phyloP scores from a whole-genome alignment of 108 stramenopile species.

The Cyclotella baltica region DNA sequence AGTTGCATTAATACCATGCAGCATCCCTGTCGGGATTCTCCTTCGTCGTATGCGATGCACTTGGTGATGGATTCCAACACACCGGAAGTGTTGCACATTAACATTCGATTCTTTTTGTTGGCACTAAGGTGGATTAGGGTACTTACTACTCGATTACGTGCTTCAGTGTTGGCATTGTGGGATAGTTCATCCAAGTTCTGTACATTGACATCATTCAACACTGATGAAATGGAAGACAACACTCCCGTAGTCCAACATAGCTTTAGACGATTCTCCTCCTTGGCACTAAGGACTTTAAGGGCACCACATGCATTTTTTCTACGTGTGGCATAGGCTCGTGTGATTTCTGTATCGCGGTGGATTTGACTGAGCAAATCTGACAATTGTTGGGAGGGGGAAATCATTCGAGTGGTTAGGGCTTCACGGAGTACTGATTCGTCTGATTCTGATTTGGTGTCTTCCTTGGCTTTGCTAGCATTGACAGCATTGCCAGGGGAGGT shows the following conservation, averaged over 20 bases:
- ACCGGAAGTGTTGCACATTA: slow-evolving; percentile 71
- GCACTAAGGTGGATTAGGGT: slow-evolving; percentile 65
- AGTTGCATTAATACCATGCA: slow-evolving; percentile 72
- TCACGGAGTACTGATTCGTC: slow-evolving; percentile 43
- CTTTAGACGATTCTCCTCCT: slow-evolving; percentile 61
- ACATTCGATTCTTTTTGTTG: slow-evolving; percentile 73
- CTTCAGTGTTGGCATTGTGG: slow-evolving; percentile 64
- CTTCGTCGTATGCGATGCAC: slow-evolving; percentile 62
- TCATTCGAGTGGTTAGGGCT: slow-evolving; percentile 33
- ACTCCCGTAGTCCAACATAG: slow-evolving; percentile 85
- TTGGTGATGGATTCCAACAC: slow-evolving; percentile 61
- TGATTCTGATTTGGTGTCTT: too few species aligned
- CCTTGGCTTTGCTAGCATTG: too few species aligned
- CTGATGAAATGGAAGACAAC: slow-evolving; percentile 62
- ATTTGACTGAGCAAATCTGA: slow-evolving; percentile 24
- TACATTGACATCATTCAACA: slow-evolving; percentile 42
- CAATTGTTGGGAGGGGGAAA: slow-evolving; percentile 9
- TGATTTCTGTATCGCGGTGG: not conserved
- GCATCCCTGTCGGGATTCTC: slow-evolving; percentile 64
- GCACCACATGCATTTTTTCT: slow-evolving; percentile 89
- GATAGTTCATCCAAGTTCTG: slow-evolving; percentile 47
- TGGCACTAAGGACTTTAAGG: slow-evolving; percentile 74
- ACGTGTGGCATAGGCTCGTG: slow-evolving; percentile 71
- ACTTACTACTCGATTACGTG: slow-evolving; percentile 66
- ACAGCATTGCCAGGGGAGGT: too few species aligned